A percentile compares a stretch with the other conserved stretches of the same genome.
These are phyloP conservation scores for Quercus wislizeni DNA, from an alignment of 306 rosid species.

Conservation along the genomic window DNA sequence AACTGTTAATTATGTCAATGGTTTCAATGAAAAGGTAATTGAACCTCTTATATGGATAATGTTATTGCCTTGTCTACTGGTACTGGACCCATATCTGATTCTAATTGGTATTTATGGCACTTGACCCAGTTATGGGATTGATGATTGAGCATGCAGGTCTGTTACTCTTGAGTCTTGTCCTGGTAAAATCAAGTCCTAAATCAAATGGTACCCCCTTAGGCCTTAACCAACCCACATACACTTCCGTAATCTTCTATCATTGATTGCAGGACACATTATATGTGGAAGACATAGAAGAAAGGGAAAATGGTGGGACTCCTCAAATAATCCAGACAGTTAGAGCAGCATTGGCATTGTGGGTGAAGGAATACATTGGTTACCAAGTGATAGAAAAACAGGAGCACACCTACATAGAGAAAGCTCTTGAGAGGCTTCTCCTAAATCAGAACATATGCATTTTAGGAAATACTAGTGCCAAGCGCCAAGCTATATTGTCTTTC, in stretches of 20 bases:
- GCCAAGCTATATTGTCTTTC: constrained; percentile 75
- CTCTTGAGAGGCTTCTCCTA: constrained; percentile 48
- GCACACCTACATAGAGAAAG: constrained; percentile 42
- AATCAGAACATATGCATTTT: constrained; percentile 55
- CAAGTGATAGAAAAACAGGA: constrained; percentile 64
- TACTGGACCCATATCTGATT: too few relatives aligned
- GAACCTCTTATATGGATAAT: too few relatives aligned
- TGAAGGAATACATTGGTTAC: constrained; percentile 59
- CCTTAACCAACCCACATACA: too few relatives aligned
- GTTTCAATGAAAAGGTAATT: constrained; percentile 58
- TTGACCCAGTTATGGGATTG: too few relatives aligned
- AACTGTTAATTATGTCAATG: constrained; percentile 67
- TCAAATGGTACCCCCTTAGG: too few relatives aligned
- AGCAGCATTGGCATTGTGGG: constrained; percentile 86
- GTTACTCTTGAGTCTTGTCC: too few relatives aligned
- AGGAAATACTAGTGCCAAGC: constrained; percentile 49
- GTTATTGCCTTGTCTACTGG: too few relatives aligned
- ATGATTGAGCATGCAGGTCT: too few relatives aligned
- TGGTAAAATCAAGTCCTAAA: too few relatives aligned
- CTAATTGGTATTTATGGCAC: too few relatives aligned
- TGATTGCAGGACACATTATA: constrained; percentile 70
- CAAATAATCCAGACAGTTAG: constrained; percentile 73
- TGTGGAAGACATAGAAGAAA: constrained; percentile 61
- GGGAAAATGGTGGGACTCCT: constrained; percentile 87
- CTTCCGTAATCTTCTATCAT: too few relatives aligned